Evolutionary conservation across 345 rosid genomes (phyloP).

Genomic region (Turnera subulata): DNA sequence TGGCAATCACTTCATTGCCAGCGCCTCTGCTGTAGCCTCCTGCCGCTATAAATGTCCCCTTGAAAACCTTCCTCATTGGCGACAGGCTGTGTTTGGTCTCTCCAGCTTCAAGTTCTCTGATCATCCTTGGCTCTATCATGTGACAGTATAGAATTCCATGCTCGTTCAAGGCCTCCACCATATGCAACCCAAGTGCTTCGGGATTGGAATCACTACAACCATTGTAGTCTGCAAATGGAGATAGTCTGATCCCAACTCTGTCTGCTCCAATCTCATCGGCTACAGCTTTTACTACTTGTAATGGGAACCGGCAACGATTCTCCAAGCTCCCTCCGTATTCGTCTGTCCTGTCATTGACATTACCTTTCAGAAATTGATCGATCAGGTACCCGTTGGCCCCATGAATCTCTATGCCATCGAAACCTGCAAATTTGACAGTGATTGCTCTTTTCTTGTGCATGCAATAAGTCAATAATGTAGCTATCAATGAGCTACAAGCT

Average conservation of each 20-base stretch:
- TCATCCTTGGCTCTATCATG: too few relatives aligned
- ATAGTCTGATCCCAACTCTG: slow-evolving; percentile 14
- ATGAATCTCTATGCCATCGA: slow-evolving; percentile 31
- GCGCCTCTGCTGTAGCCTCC: slow-evolving; percentile 33
- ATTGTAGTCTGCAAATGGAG: slow-evolving; percentile 7
- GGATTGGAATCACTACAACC: slow-evolving; percentile 6
- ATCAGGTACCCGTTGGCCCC: slow-evolving; percentile 28
- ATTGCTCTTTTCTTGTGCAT: too few relatives aligned
- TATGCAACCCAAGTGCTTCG: too few relatives aligned
- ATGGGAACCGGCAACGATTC: slow-evolving; percentile 13
- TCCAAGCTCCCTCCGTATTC: slow-evolving; percentile 25
- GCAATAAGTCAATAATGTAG: too few relatives aligned
- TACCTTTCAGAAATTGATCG: slow-evolving; percentile 55
- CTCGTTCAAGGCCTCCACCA: slow-evolving; percentile 19
- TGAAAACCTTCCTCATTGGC: too few relatives aligned
- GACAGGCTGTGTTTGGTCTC: slow-evolving; percentile 32
- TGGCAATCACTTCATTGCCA: slow-evolving; percentile 26
- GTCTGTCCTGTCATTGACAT: slow-evolving; percentile 26
- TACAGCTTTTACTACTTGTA: slow-evolving; percentile 13
- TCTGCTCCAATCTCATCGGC: slow-evolving; percentile 9
- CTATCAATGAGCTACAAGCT: too few relatives aligned
- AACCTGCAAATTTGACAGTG: background rate
- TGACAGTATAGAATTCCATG: too few relatives aligned
- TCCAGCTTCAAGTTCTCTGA: slow-evolving; percentile 16
- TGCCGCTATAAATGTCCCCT: slow-evolving; percentile 30